These are phyloP conservation scores for Monosporascus sp. DNA, from an alignment of 2,329 filamentous ascomycete species.

Conservation along the genomic window DNA sequence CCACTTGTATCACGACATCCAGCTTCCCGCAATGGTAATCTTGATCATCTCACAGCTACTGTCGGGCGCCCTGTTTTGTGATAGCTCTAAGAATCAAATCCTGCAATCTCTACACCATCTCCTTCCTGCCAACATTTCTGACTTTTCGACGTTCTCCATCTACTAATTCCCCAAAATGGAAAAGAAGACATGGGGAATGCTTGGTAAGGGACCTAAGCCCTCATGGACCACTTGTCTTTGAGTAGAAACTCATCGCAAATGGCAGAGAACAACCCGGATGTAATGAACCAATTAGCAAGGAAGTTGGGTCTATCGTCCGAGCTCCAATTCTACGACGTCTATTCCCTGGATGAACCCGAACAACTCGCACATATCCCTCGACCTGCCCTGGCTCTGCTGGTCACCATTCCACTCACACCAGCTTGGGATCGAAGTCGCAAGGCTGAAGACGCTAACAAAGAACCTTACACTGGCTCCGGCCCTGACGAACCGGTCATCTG, in stretches of 20 bases:
- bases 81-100: too few relatives aligned
- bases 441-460: constrained; percentile 26
- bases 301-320: constrained; percentile 63
- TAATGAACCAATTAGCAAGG: constrained; percentile 68
- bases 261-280: constrained; percentile 62
- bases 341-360: constrained; percentile 69
- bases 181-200: constrained; percentile 9
- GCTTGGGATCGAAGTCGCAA: constrained; percentile 28
- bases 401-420: constrained; percentile 66
- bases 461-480: constrained; percentile 29
- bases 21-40: too few relatives aligned
- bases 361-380: constrained; percentile 73
- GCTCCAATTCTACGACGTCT: constrained; percentile 77
- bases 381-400: constrained; percentile 69
- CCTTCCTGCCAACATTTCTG: not conserved
- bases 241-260: not conserved
- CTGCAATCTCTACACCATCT: too few relatives aligned
- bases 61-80: too few relatives aligned
- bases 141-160: not conserved
- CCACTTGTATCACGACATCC: too few relatives aligned
- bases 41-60: too few relatives aligned
- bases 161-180: constrained; percentile 1
- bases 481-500: constrained; percentile 64
- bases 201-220: constrained; percentile 6
- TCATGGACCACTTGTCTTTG: too few relatives aligned